These are phyloP conservation scores for Triticum aestivum DNA, from an alignment of 176 grass and related monocot species.

Conservation along the genomic window IWGSC_CS_RefSeq_v2.1 NC_057814.1:580343917-580344416, in stretches of 20 bases:
- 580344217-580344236: slow-evolving; percentile 56
- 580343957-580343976: slow-evolving; percentile 59
- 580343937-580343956: slow-evolving; percentile 46
- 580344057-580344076: slow-evolving; percentile 68
- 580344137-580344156: slow-evolving; percentile 52
- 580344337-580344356: slow-evolving; percentile 41
- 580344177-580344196: slow-evolving; percentile 44
- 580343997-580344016: slow-evolving; percentile 73
- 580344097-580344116: slow-evolving; percentile 51
- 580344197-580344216: slow-evolving; percentile 48
- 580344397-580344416: slow-evolving; percentile 49
- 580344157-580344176: slow-evolving; percentile 66
- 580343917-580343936: slow-evolving; percentile 79
- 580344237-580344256: slow-evolving; percentile 62
- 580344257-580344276: slow-evolving; percentile 62
- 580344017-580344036: slow-evolving; percentile 55
- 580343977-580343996: slow-evolving; percentile 62
- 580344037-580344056: slow-evolving; percentile 70
- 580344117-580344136: slow-evolving; percentile 53
- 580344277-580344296: slow-evolving; percentile 59
- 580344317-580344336: slow-evolving; percentile 69
- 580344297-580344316: slow-evolving; percentile 63
- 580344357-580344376: slow-evolving; percentile 51
- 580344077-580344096: slow-evolving; percentile 61
- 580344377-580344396: slow-evolving; percentile 54